Evolutionary conservation across 2,329 filamentous ascomycete genomes (phyloP).

Genomic region (Simplicillium sp.): DNA sequence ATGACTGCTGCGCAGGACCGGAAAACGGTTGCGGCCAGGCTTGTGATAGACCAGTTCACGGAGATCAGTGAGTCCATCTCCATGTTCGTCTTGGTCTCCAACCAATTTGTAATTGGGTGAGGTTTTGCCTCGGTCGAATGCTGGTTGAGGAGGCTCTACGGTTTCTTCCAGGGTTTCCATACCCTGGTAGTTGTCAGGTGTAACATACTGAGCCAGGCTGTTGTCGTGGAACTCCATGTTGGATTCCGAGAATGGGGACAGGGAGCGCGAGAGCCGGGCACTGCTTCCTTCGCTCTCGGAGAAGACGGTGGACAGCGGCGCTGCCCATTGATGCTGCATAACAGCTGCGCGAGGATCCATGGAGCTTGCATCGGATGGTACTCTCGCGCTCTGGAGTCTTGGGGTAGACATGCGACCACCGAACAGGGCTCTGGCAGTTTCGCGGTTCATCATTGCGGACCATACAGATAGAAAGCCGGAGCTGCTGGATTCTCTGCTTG

Average conservation of each 20-base stretch:
- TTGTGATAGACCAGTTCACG: slow-evolving; percentile 37
- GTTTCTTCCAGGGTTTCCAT: slow-evolving; percentile 28
- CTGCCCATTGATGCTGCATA: slow-evolving; percentile 51
- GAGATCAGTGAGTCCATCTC: slow-evolving; percentile 53
- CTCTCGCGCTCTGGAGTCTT: slow-evolving; percentile 1
- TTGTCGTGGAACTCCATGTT: no score
- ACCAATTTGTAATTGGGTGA: slow-evolving; percentile 34
- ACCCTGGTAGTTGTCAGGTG: no score
- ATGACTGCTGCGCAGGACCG: slow-evolving; percentile 36
- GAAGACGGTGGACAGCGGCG: slow-evolving; percentile 53
- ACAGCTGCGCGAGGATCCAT: slow-evolving; percentile 10
- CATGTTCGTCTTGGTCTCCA: slow-evolving; percentile 52
- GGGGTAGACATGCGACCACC: slow-evolving; percentile 6
- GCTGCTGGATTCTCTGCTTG: slow-evolving; percentile 31
- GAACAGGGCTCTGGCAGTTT: slow-evolving; percentile 26
- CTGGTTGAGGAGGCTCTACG: slow-evolving; percentile 38
- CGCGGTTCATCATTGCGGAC: slow-evolving; percentile 42
- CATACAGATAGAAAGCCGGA: slow-evolving; percentile 46
- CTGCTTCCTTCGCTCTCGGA: slow-evolving; percentile 51
- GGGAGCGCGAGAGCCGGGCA: slow-evolving; percentile 36
- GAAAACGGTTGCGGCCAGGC: slow-evolving; percentile 43
- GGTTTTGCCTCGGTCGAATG: slow-evolving; percentile 26
- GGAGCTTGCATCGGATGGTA: neutral
- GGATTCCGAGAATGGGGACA: slow-evolving; percentile 22
- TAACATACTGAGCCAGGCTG: no score